Conservation (phyloP, 441 rosid genomes). For the Gossypium schwendimanii region DNA sequence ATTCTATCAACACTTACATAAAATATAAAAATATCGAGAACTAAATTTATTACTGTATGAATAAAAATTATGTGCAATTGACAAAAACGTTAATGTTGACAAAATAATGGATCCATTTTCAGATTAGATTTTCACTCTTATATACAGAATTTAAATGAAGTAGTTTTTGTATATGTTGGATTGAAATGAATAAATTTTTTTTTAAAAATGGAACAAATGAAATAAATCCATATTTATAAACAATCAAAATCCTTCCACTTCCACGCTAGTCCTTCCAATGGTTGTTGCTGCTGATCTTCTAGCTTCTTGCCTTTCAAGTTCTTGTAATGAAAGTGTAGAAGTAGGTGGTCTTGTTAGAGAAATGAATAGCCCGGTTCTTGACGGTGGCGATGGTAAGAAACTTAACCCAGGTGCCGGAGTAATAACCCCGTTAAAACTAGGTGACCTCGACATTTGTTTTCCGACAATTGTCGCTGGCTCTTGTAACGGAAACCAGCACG, state of each 20-base stretch:
- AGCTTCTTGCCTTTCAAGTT: constrained; percentile 58
- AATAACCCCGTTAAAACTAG: constrained; percentile 70
- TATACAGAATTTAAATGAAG: constrained; percentile 38
- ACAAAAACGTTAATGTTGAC: too few species aligned
- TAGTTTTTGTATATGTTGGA: constrained; percentile 32
- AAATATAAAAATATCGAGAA: too few species aligned
- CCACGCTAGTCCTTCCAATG: constrained; percentile 64
- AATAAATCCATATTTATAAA: constrained; percentile 30
- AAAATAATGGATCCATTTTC: background rate
- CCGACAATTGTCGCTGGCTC: constrained; percentile 56
- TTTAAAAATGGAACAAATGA: too few species aligned
- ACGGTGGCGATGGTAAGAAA: constrained; percentile 78
- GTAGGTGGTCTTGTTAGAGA: constrained; percentile 50
- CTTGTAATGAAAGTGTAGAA: constrained; percentile 46
- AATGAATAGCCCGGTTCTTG: constrained; percentile 31
- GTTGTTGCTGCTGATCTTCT: constrained; percentile 47
- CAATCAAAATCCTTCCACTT: constrained; percentile 94
- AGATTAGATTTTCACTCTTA: constrained; percentile 14
- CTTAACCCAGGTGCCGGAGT: constrained; percentile 49
- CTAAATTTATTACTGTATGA: too few species aligned
- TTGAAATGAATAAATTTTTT: constrained; percentile 9
- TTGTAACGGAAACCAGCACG: constrained; percentile 71
- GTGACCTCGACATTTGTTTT: constrained; percentile 80
- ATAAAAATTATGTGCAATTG: too few species aligned
- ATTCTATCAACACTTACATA: too few species aligned